Base-by-base conservation (phyloP, 106 monocot genomes). In the Ottelia alismoides region DNA sequence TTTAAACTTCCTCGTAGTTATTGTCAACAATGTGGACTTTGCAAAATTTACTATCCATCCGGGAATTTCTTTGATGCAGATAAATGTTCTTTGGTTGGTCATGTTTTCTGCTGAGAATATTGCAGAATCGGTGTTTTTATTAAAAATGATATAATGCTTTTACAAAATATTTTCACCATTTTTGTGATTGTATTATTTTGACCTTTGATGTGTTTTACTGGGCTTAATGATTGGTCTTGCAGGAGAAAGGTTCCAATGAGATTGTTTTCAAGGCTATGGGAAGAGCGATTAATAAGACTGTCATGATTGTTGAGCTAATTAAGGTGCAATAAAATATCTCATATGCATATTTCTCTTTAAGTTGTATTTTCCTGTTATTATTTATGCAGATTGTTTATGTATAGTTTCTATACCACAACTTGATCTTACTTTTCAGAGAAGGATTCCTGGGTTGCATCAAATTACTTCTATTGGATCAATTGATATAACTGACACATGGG, bases 181-280 rank as follows among this genome's bases (percentile, higher is more conserved):
- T n/a, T n/a, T n/a, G n/a, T n/a, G n/a, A n/a, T n/a, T n/a, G n/a
- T n/a, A n/a, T n/a, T n/a, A n/a, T n/a, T n/a, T n/a, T n/a, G n/a
- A n/a, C n/a, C n/a, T n/a, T n/a, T n/a, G n/a, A n/a, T n/a, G n/a
- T n/a, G n/a, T n/a, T n/a, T n/a, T n/a, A n/a, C n/a, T n/a, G n/a
- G n/a, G n/a, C n/a, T n/a, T n/a, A n/a, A n/a, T n/a, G n/a, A n/a
- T n/a, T n/a, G n/a, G n/a, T n/a, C n/a, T n/a, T 62, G 30, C 52
- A 92, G 91, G 91, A 85, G 40, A 85, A 76, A 62, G 78, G 67
- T 40, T 72, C 85, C 27, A 52, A 79, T 65, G 85, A 92, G 47
- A 92, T 92, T 55, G 69, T 85, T 4, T 72, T 92, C 23, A 92
- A 92, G 61, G 91, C 91, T 12, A 92, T 92, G 91, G 91, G 91